Evolutionary conservation across 2,329 filamentous ascomycete genomes (phyloP).

Genomic region (Fusarium torulosum): DNA sequence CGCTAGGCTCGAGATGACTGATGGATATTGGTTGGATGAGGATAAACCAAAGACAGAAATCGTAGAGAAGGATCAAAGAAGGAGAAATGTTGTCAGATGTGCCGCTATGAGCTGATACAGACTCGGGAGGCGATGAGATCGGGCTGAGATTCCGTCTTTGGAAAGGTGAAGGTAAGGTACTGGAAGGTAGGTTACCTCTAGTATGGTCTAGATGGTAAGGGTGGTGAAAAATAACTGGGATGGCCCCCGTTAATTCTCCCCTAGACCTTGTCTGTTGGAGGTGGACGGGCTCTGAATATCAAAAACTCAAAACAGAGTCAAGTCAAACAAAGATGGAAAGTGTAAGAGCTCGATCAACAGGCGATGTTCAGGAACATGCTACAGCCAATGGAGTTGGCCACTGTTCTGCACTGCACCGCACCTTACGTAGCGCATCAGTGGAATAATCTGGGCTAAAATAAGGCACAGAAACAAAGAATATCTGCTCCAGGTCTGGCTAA

Average conservation of each 20-base stretch:
- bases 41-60: conserved; percentile 26
- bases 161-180: conserved; percentile 30
- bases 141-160: conserved; percentile 38
- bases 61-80: conserved; percentile 29
- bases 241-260: conserved; percentile 42
- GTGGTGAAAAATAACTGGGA: conserved; percentile 43
- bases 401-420: background rate
- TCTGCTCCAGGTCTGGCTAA: background rate
- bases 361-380: conserved; percentile 34
- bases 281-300: conserved; percentile 29
- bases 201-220: conserved; percentile 22
- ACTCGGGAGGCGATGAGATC: conserved; percentile 39
- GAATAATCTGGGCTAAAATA: conserved; percentile 17
- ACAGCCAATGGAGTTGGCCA: conserved; percentile 24
- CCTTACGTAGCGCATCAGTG: conserved; percentile 22
- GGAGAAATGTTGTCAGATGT: conserved; percentile 43
- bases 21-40: conserved; percentile 15
- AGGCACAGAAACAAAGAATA: conserved; percentile 23
- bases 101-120: conserved; percentile 48
- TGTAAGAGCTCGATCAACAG: conserved; percentile 34
- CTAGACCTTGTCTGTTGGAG: conserved; percentile 24
- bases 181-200: background rate
- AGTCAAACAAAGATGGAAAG: conserved; percentile 25
- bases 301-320: conserved; percentile 41
- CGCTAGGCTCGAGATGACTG: conserved; percentile 10